These are phyloP conservation scores for Phytophthora palmivora DNA, from an alignment of 352 stramenopile species.

Conservation along the genomic window DNA sequence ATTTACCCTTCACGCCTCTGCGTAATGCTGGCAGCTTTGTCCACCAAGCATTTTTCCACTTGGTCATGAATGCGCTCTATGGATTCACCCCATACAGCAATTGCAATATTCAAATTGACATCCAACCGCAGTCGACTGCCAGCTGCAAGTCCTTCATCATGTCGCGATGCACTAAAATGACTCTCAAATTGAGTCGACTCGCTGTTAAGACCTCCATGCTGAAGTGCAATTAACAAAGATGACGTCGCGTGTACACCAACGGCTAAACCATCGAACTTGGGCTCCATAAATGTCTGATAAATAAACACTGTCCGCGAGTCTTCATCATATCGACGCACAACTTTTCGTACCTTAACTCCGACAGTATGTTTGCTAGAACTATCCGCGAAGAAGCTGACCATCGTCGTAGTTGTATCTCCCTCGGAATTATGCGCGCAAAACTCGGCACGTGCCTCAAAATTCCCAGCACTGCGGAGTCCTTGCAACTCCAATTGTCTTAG, in stretches of 20 bases:
- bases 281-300: constrained; percentile 3
- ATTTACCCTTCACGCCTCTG: too few relatives aligned
- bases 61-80: constrained; percentile 9
- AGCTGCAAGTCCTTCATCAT: constrained; percentile 10
- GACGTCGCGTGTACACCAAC: constrained; percentile 5
- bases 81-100: constrained; percentile 12
- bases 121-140: neutral
- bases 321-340: constrained; percentile 11
- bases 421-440: neutral
- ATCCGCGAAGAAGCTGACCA: neutral
- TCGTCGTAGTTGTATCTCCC: neutral
- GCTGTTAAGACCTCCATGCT: neutral
- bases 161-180: constrained; percentile 5
- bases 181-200: constrained; percentile 5
- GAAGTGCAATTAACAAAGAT: constrained; percentile 6
- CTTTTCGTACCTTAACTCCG: constrained; percentile 2
- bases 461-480: neutral
- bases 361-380: too few relatives aligned
- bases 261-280: neutral
- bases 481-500: constrained; percentile 2
- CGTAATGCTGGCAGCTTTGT: neutral
- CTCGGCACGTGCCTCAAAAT: neutral
- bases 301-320: constrained; percentile 8
- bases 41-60: neutral
- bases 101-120: constrained; percentile 6